Evolutionary conservation across 2,329 filamentous ascomycete species (phyloP).

Genomic region (Orbilia quercus): DNA sequence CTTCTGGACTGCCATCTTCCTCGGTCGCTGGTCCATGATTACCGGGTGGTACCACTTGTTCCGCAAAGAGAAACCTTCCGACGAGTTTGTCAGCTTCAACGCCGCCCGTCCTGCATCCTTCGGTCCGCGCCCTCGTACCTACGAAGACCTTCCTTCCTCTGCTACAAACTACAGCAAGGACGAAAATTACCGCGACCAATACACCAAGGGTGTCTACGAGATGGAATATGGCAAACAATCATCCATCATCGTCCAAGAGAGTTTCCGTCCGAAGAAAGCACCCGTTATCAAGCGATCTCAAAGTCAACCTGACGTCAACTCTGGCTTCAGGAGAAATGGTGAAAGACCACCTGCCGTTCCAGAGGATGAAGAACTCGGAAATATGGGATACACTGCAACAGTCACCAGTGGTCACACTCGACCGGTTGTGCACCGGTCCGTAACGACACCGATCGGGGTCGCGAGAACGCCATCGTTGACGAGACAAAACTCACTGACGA

Average conservation of each 20-base stretch:
- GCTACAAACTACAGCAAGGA: conserved; percentile 45
- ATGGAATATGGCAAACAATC: conserved; percentile 48
- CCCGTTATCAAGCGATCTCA: conserved; percentile 20
- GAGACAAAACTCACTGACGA: too few species aligned
- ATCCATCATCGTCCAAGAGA: conserved; percentile 50
- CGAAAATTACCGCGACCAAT: conserved; percentile 30
- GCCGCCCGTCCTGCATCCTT: conserved; percentile 74
- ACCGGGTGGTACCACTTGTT: conserved; percentile 82
- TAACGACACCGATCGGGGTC: conserved; percentile 39
- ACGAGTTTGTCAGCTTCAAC: conserved; percentile 90
- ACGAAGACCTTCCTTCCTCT: conserved; percentile 53
- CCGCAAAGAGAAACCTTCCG: conserved; percentile 68
- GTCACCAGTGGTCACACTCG: conserved; percentile 23
- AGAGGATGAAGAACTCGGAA: conserved; percentile 46
- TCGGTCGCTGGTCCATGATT: conserved; percentile 86
- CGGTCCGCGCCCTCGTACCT: conserved; percentile 64
- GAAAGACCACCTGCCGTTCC: conserved; percentile 26
- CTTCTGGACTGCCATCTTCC: conserved; percentile 82
- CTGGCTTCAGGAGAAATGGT: conserved; percentile 2
- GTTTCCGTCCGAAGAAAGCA: conserved; percentile 40
- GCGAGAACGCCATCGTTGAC: too few species aligned
- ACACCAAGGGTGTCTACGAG: conserved; percentile 44
- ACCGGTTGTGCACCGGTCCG: conserved; percentile 29
- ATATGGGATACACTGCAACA: conserved; percentile 41
- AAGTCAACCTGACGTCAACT: conserved; percentile 17